Conservation (phyloP, 176 grass and related monocot species). For the Rhipidocladum racemiflorum region DNA sequence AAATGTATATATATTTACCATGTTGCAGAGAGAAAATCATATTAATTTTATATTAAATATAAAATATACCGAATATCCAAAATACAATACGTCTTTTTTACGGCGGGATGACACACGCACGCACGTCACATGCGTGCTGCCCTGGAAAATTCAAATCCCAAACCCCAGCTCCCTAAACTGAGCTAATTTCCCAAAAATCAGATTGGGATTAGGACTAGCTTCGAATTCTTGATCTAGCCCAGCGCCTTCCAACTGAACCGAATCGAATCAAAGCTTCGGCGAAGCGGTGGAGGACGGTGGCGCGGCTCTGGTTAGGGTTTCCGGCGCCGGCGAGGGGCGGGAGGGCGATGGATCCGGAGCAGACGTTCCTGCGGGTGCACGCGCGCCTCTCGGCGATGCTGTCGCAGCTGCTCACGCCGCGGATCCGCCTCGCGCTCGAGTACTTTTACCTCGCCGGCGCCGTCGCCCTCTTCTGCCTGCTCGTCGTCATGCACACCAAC, state of each 20-base stretch:
- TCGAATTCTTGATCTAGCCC: neutral
- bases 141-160: conserved; percentile 28
- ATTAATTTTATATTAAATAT: too few relatives aligned
- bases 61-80: too few relatives aligned
- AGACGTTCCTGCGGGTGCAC: conserved; percentile 95
- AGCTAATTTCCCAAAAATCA: neutral
- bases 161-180: neutral
- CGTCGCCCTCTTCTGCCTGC: conserved; percentile 83
- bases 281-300: neutral
- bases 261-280: conserved; percentile 23
- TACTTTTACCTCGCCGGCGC: conserved; percentile 78
- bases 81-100: too few relatives aligned
- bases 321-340: neutral
- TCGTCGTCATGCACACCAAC: conserved; percentile 97
- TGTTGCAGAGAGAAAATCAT: too few relatives aligned
- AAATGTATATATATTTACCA: too few relatives aligned
- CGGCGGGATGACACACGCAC: too few relatives aligned
- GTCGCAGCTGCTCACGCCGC: conserved; percentile 89
- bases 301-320: conserved; percentile 36
- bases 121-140: too few relatives aligned
- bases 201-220: neutral
- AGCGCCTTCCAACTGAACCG: neutral
- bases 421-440: conserved; percentile 91
- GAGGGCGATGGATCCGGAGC: conserved; percentile 86
- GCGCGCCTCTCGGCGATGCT: conserved; percentile 93